A percentile compares a stretch with the other conserved stretches of the same genome.
Evolutionary conservation across 2,329 filamentous ascomycete genomes (phyloP).

Genomic region (Alternaria sp.): DNA sequence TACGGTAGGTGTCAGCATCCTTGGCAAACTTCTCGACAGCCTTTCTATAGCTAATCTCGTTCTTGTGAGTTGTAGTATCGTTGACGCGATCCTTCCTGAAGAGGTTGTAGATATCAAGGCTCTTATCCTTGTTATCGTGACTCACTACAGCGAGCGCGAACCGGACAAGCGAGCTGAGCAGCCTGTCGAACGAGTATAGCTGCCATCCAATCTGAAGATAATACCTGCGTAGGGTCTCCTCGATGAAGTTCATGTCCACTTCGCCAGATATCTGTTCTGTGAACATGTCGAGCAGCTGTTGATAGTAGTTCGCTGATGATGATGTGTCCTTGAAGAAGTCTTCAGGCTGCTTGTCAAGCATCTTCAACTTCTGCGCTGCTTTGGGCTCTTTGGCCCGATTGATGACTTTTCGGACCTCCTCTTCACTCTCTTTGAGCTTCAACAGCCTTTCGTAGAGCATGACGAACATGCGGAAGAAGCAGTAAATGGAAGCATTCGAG

Average conservation of each 20-base stretch:
- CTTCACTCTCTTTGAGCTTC: conserved; percentile 82
- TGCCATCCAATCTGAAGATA: conserved; percentile 93
- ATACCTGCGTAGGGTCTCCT: conserved; percentile 90
- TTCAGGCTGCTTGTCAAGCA: conserved; percentile 77
- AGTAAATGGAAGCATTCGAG: conserved; percentile 88
- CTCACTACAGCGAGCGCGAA: conserved; percentile 85
- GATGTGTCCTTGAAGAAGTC: conserved; percentile 78
- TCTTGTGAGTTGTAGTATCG: conserved; percentile 87
- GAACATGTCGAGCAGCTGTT: conserved; percentile 83
- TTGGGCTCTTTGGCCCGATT: conserved; percentile 77
- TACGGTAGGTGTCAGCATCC: conserved; percentile 89
- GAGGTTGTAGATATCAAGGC: conserved; percentile 85
- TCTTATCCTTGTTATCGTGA: conserved; percentile 91
- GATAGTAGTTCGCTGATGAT: conserved; percentile 77
- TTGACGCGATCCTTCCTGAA: conserved; percentile 84
- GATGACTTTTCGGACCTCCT: conserved; percentile 77
- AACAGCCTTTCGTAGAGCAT: conserved; percentile 86
- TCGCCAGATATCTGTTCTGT: conserved; percentile 87
- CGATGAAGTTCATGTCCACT: conserved; percentile 82
- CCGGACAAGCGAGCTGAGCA: conserved; percentile 81
- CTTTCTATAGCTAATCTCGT: conserved; percentile 89
- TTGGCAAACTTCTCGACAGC: conserved; percentile 92
- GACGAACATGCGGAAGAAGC: conserved; percentile 94
- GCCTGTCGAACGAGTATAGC: conserved; percentile 90
- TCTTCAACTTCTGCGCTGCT: conserved; percentile 82